These are phyloP conservation scores for Aspergillus bombycis DNA, from an alignment of 2,329 filamentous ascomycete genomes.

Conservation along the genomic window DNA sequence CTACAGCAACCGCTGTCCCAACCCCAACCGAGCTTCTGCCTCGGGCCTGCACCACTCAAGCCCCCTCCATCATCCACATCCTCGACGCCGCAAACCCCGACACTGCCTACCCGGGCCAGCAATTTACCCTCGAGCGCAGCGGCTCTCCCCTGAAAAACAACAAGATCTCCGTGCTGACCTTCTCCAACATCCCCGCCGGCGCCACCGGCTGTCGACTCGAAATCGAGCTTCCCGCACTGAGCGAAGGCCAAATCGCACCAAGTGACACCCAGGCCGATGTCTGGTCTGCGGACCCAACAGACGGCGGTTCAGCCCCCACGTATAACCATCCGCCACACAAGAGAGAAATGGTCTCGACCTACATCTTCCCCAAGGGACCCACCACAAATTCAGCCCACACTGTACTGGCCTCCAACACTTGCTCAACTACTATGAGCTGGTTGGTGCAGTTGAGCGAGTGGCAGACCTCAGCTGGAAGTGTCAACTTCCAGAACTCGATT, in stretches of 20 bases:
- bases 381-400: constrained; percentile 2
- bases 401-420: constrained; percentile 15
- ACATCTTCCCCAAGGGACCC: constrained; percentile 15
- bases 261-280: constrained; percentile 19
- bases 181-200: constrained; percentile 18
- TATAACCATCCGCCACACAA: constrained; percentile 14
- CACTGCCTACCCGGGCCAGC: constrained; percentile 12
- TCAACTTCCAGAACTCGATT: constrained; percentile 18
- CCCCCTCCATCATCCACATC: constrained; percentile 18
- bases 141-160: constrained; percentile 6
- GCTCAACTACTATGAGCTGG: constrained; percentile 21
- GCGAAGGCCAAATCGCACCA: constrained; percentile 13
- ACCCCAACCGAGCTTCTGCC: constrained; percentile 15
- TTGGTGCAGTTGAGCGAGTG: constrained; percentile 18
- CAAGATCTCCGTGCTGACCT: constrained; percentile 17
- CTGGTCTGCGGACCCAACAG: constrained; percentile 19
- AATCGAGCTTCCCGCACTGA: constrained; percentile 18
- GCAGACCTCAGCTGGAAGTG: constrained; percentile 17
- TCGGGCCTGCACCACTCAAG: constrained; percentile 19
- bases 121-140: constrained; percentile 17
- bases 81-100: constrained; percentile 15
- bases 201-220: constrained; percentile 23
- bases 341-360: constrained; percentile 11
- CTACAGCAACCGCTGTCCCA: constrained; percentile 7
- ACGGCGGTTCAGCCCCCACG: constrained; percentile 6